Evolutionary conservation across 495 filamentous ascomycete genomes (phyloP).

Genomic region (Hypoxylon lienhwacheense): DNA sequence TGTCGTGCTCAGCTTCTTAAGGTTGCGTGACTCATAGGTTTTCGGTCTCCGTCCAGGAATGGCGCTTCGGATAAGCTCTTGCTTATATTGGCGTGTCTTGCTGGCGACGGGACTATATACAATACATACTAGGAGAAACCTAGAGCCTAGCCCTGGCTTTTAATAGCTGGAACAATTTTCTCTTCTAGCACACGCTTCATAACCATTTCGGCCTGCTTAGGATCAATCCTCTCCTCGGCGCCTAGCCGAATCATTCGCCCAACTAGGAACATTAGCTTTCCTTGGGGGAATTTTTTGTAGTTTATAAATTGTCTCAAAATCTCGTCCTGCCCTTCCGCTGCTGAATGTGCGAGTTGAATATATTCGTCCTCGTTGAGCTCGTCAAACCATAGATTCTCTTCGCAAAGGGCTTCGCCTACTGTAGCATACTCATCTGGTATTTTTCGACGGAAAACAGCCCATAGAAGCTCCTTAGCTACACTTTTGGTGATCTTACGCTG

Average conservation of each 20-base stretch:
- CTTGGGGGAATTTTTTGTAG: constrained; percentile 59
- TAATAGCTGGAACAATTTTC: constrained; percentile 22
- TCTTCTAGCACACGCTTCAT: constrained; percentile 59
- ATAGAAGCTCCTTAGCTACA: constrained; percentile 73
- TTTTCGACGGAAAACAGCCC: constrained; percentile 53
- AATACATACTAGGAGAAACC: no score
- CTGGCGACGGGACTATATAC: not conserved
- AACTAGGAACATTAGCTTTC: constrained; percentile 84
- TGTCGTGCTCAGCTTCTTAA: constrained; percentile 23
- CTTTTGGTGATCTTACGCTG: constrained; percentile 70
- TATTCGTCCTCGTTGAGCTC: constrained; percentile 66
- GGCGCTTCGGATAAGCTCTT: constrained; percentile 1
- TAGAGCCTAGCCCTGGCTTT: constrained; percentile 5
- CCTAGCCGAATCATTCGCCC: constrained; percentile 86
- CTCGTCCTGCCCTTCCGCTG: constrained; percentile 56
- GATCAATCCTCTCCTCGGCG: constrained; percentile 75
- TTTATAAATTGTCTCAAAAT: constrained; percentile 71
- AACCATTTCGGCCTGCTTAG: constrained; percentile 67
- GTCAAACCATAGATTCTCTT: constrained; percentile 64
- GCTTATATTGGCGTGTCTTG: not conserved
- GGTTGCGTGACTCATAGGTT: constrained; percentile 30
- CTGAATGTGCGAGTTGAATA: constrained; percentile 51
- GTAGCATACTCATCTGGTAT: constrained; percentile 51
- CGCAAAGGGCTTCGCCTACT: constrained; percentile 63
- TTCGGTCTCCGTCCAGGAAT: constrained; percentile 4